Evolutionary conservation across 1,284 basidiomycete species (phyloP), one percentile per base, ranked within the genome.

Genomic region (Sanghuangporus baumii): DNA sequence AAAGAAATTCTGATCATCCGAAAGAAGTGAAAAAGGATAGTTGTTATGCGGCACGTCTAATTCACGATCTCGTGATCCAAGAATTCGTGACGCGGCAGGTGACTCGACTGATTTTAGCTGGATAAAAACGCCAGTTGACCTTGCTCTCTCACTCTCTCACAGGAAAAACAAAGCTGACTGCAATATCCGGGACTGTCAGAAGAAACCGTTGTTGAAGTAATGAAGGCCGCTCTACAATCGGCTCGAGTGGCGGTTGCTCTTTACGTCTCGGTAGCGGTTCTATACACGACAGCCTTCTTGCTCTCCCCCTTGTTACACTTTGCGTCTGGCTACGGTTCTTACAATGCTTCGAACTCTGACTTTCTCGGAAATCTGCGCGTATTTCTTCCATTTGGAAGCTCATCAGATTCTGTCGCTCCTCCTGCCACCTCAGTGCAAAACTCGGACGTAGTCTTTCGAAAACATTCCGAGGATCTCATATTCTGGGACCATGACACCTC

Each of bases 261-360:
- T 52, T 76, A 76, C 66, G 66, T 76, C 36, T 63, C 68, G 5
- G 60, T 73, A 40, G 76, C 77, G 16, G 72, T 79, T 37, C 65
- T 78, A 31, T 76, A 77, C 66, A 78, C 77, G 12, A 78, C 75
- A 20, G 71, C 74, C 57, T 4, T 52, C 41, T 59, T 59, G 2
- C 55, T 43, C n/a, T 60, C 60, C 2, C 58, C 62, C 11, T 50
- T 50, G 18, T 48, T 57, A 69, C 73, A 70, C 61, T 73, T 71
- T 72, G 72, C 67, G 40, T 37, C 54, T 14, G 36, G 56, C 26
- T 50, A 18, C 2, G 73, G 55, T 26, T 72, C 66, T 7, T 63
- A 60, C 31, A 74, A 71, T 5, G 38, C 62, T 23, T 47, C 48
- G 18, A 36, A 56, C 40, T 34, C 69, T 43, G 78, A 79, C 61